Percentiles rank a stretch among this genome's conserved stretches.
phyloP scores from a whole-genome alignment of 345 rosid genomes.

The Eucalyptus tenuipes region DNA sequence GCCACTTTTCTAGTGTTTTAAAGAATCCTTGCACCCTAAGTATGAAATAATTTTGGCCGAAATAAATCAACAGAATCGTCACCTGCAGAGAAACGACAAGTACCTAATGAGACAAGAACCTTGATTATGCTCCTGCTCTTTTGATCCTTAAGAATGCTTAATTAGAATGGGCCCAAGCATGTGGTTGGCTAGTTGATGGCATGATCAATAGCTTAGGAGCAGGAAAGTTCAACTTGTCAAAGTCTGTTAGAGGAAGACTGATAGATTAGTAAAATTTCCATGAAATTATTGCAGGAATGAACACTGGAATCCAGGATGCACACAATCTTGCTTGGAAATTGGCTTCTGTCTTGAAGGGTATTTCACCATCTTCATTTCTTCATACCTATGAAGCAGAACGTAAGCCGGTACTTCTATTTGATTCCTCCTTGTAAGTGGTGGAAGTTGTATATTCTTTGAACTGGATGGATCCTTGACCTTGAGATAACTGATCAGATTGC shows the following conservation, averaged over 20 bases:
- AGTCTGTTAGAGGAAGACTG: background rate
- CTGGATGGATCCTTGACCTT: background rate
- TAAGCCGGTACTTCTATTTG: constrained; percentile 46
- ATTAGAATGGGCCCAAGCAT: background rate
- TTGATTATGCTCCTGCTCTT: background rate
- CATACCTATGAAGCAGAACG: constrained; percentile 77
- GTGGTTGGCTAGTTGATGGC: background rate
- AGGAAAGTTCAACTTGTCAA: background rate
- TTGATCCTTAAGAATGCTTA: background rate
- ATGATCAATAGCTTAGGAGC: background rate
- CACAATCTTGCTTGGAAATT: constrained; percentile 98
- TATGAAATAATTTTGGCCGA: background rate
- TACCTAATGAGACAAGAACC: background rate
- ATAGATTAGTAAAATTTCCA: background rate
- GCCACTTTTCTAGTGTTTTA: background rate
- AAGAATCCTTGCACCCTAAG: background rate
- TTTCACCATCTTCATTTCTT: constrained; percentile 54
- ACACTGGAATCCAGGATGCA: constrained; percentile 95
- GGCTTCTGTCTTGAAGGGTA: constrained; percentile 48
- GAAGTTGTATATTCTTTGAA: background rate
- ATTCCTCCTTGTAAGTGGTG: background rate
- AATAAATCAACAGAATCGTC: background rate
- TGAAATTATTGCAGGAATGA: constrained; percentile 59
- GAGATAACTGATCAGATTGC: constrained; percentile 48
- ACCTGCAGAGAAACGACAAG: background rate